These are phyloP conservation scores for Artemisia annua DNA, from an alignment of 129 eudicot genomes.

Conservation along the genomic window DNA sequence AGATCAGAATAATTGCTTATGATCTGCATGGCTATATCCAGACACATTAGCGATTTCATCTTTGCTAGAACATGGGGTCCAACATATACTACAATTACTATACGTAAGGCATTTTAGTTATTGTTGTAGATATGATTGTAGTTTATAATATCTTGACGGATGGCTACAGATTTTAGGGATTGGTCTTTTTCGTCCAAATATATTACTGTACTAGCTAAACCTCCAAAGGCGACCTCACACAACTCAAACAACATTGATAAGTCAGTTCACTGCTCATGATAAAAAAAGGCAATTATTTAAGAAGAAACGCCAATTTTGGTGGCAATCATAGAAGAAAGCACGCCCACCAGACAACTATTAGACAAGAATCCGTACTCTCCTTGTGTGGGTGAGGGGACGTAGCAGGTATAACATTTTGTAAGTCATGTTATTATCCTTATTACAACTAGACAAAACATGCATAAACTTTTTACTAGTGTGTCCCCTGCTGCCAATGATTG, in stretches of 20 bases:
- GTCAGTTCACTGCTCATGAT: not conserved
- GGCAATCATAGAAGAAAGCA: not conserved
- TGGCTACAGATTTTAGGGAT: not conserved
- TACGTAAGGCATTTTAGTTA: too few species aligned
- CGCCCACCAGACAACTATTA: not conserved
- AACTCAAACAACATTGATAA: not conserved
- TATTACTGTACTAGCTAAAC: not conserved
- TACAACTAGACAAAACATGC: too few species aligned
- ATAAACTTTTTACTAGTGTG: too few species aligned
- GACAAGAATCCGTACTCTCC: not conserved
- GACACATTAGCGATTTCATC: not conserved
- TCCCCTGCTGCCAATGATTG: too few species aligned
- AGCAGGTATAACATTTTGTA: too few species aligned
- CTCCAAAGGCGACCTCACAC: not conserved
- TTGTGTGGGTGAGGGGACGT: too few species aligned
- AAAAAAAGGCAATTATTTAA: not conserved
- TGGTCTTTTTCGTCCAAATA: not conserved
- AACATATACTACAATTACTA: too few species aligned
- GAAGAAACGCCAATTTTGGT: not conserved
- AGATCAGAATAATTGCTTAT: too few species aligned
- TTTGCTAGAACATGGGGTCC: not conserved
- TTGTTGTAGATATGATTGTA: not conserved
- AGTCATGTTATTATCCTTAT: too few species aligned
- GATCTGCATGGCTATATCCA: not conserved
- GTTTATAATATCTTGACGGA: not conserved